A percentile compares a stretch with the other conserved stretches of the same genome.
Evolutionary conservation across 2,329 filamentous ascomycete species (phyloP).

Genomic region (Arthrobotrys conoides): DNA sequence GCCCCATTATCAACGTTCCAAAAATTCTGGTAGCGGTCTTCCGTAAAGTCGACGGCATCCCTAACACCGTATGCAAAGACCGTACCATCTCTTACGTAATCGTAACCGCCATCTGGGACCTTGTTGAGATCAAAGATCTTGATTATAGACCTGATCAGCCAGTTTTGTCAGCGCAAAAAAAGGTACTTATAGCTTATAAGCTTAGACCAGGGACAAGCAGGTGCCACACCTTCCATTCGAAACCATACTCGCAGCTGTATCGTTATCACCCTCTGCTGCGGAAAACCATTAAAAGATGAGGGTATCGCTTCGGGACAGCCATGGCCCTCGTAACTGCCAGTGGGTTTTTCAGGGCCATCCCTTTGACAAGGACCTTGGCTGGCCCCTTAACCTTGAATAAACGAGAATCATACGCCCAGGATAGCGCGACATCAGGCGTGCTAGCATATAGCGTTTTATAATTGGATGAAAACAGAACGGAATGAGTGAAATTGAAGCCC

Average conservation of each 20-base stretch:
- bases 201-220: no score
- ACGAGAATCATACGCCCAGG: constrained; percentile 35
- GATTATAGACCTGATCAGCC: constrained; percentile 66
- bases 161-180: no score
- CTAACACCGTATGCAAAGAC: constrained; percentile 67
- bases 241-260: constrained; percentile 66
- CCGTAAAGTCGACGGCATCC: no score
- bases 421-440: constrained; percentile 45
- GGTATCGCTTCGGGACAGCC: constrained; percentile 66
- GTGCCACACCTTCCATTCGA: constrained; percentile 63
- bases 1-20: no score
- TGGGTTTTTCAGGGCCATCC: constrained; percentile 68
- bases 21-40: constrained; percentile 20
- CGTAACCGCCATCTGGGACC: constrained; percentile 66
- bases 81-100: constrained; percentile 68
- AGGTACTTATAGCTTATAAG: no score
- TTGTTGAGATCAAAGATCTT: constrained; percentile 68
- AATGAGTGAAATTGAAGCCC: constrained; percentile 29
- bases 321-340: constrained; percentile 66
- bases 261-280: constrained; percentile 68
- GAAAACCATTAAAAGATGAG: constrained; percentile 67
- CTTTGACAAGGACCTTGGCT: constrained; percentile 66
- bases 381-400: constrained; percentile 31
- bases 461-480: constrained; percentile 29
- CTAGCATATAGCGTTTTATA: constrained; percentile 40